Evolutionary conservation across 2,329 filamentous ascomycete genomes (phyloP), one percentile per base, ranked within the genome.

Genomic region (Monosporascus cannonballus): DNA sequence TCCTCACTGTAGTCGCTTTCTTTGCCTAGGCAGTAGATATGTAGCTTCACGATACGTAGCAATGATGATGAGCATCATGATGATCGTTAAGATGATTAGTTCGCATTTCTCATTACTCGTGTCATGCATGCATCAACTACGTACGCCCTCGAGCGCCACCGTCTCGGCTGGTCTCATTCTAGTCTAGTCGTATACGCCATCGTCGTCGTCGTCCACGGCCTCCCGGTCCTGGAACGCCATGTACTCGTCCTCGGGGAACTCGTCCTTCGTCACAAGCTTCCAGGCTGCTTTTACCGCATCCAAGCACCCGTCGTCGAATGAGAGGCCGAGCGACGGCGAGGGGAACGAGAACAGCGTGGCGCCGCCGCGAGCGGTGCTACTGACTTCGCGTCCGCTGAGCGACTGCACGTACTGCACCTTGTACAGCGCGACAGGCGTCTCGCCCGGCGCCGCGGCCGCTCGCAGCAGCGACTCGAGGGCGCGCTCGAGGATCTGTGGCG

Each of bases 141-240:
- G 30, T 34, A 34, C 30, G 4, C 14, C 11, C 30, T 34, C 30
- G 11, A 34, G 30, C 30, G 30, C 30, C 11, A 34, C 30, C 9
- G 4, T 24, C 24, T 24, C 24, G 6, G 24, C 3, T 24, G 24
- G 6, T 24, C 24, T 24, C 24, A 24, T 3, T 24, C 3, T 24
- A 34, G 30, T 30, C 62, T 64, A 73, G 49, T 81, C 73, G 56
- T 79, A 79, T 48, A 74, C 68, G 51, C 81, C 77, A 38, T 83
- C 79, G 51, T 88, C 59, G 37, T 64, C 83, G 34, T 80, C 80
- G 54, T 71, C 74, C 27, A 73, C 73, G 15, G 76, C 78, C 64
- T 91, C 85, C 24, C 90, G 79, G 54, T 94, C 88, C 48, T 86
- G 80, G 67, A 96, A 96, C 20, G 79, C 75, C 80, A 96, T 85